These are phyloP conservation scores for Yamadazyma dendronema DNA, from an alignment of 1,139 yeast species.

Conservation along the genomic window DNA sequence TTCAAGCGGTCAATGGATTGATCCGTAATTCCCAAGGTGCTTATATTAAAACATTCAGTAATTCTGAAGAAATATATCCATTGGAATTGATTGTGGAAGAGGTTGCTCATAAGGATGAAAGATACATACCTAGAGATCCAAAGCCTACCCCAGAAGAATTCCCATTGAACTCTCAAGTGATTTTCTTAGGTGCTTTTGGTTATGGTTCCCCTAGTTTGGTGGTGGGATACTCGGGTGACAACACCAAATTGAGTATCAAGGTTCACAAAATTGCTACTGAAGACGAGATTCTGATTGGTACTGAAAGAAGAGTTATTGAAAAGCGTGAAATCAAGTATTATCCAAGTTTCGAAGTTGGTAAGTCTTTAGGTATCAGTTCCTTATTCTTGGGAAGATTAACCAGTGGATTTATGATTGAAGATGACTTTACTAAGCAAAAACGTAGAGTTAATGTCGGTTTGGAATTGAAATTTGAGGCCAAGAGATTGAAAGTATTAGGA, in stretches of 20 bases:
- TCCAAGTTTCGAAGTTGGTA: conserved; percentile 68
- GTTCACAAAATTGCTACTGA: conserved; percentile 48
- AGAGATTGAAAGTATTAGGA: conserved; percentile 82
- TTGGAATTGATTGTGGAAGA: conserved; percentile 75
- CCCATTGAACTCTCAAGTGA: conserved; percentile 68
- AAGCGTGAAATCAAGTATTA: conserved; percentile 53
- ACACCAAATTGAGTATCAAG: conserved; percentile 53
- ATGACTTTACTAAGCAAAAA: conserved; percentile 35
- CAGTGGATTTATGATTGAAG: conserved; percentile 63
- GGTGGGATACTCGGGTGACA: conserved; percentile 56
- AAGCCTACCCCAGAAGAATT: conserved; percentile 78
- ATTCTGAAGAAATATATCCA: conserved; percentile 60
- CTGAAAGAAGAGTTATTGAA: conserved; percentile 58
- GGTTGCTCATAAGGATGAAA: conserved; percentile 68
- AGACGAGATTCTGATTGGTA: conserved; percentile 65
- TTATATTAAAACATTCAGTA: conserved; percentile 62
- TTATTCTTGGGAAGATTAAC: conserved; percentile 75
- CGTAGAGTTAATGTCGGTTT: conserved; percentile 76
- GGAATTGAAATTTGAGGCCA: conserved; percentile 78
- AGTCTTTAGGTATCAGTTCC: conserved; percentile 55
- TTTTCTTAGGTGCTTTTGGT: conserved; percentile 85
- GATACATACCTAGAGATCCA: conserved; percentile 74
- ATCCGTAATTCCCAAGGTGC: conserved; percentile 73
- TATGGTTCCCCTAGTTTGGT: conserved; percentile 85
- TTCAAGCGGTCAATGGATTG: conserved; percentile 80